These are phyloP conservation scores for Cyclanthera cordifolia DNA, from an alignment of 306 rosid genomes.

Conservation along the genomic window DNA sequence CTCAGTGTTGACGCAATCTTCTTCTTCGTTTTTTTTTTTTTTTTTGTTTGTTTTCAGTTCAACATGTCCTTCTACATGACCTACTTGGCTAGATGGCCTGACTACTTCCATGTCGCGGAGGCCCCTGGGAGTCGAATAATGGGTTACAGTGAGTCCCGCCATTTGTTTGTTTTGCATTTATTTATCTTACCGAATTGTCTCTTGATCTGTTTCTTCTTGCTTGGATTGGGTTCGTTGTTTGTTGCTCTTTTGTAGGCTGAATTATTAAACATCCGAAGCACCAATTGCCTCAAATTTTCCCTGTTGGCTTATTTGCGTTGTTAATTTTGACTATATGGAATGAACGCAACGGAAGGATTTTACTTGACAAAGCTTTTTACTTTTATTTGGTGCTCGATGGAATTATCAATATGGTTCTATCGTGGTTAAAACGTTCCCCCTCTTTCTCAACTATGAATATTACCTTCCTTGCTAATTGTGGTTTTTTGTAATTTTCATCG, in stretches of 20 bases:
- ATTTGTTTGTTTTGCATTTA: background rate
- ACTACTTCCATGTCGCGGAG: slow-evolving; percentile 85
- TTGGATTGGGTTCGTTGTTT: background rate
- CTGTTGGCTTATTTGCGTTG: background rate
- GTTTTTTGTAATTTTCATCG: too few species aligned
- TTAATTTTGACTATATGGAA: too few species aligned
- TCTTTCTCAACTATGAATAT: too few species aligned
- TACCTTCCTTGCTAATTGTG: too few species aligned
- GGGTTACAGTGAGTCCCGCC: slow-evolving; percentile 73
- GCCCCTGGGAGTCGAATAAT: slow-evolving; percentile 69
- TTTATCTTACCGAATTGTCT: background rate
- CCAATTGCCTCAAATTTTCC: background rate
- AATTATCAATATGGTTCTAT: too few species aligned
- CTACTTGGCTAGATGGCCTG: slow-evolving; percentile 95
- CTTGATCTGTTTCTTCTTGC: too few species aligned
- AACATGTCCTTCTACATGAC: slow-evolving; percentile 99
- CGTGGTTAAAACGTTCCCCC: too few species aligned
- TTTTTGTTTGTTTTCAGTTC: slow-evolving; percentile 33
- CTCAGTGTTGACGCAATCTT: background rate
- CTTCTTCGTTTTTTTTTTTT: background rate
- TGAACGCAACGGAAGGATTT: too few species aligned
- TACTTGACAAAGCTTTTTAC: too few species aligned
- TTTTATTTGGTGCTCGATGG: too few species aligned
- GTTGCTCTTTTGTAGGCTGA: background rate
- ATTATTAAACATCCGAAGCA: background rate